Evolutionary conservation across 495 filamentous ascomycete genomes (phyloP), one percentile per base, ranked within the genome.

Genomic region (Rostrohypoxylon terebratum): DNA sequence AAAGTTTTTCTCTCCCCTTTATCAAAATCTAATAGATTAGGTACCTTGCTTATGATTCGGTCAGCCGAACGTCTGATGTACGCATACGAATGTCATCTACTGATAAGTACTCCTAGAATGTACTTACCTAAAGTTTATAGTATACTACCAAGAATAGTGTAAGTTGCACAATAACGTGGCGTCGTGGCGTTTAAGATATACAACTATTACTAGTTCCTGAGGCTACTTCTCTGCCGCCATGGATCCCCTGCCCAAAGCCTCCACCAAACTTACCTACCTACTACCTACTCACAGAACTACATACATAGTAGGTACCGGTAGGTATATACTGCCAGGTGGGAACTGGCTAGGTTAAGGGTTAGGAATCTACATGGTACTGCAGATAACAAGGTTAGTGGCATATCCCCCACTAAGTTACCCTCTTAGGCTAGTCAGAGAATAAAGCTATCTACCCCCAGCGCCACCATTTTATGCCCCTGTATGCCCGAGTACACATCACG

Each of bases 371-470:
- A 28, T 5, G 28, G 28, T 28, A 28, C 3, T 28, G 14, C n/a
- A 42, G 38, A 13, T 42, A 14, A 11, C 7, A 21, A 13, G 23
- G 18, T 33, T 55, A 4, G 7, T 13, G n/a, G 25, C 28, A 28
- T 20, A 42, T 18, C 10, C 55, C 36, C 55, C 18, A 59, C 31
- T 40, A 31, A 47, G 6, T 48, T 61, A 23, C 68, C 47, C 23
- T 11, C 6, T 57, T 18, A 14, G 55, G 62, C 36, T 66, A 71
- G 68, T 60, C 42, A 40, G 40, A n/a, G 25, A 66, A 62, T 31
- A 18, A 20, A 48, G 9, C 1, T 13, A 38, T 25, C 10, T 44
- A 54, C 38, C 47, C 48, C 57, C 62, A 38, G 23, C 23, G 4
- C 58, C 23, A 60, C 42, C 28, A 44, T 38, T 21, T 40, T 16